These are phyloP conservation scores for Sporisorium graminicola DNA, from an alignment of 1,284 basidiomycete genomes.

Conservation along the genomic window DNA sequence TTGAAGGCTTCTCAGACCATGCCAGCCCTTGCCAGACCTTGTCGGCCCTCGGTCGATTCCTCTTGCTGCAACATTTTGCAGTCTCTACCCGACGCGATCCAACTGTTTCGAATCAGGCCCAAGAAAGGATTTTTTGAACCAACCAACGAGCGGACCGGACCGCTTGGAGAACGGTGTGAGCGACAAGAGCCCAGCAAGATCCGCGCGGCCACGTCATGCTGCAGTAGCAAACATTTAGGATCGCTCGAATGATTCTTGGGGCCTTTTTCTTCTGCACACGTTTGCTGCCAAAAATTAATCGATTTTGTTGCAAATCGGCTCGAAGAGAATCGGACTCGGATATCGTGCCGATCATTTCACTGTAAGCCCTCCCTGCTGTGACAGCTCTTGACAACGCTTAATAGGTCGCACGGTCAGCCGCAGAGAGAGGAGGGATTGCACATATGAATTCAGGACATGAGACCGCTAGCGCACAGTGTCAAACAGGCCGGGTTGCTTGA, in stretches of 20 bases:
- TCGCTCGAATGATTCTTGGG: neutral
- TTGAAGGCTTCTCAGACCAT: neutral
- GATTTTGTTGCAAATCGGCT: neutral
- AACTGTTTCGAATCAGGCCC: neutral
- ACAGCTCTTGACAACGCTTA: neutral
- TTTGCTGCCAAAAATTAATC: neutral
- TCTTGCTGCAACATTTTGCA: neutral
- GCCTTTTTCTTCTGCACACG: neutral
- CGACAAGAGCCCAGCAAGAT: neutral
- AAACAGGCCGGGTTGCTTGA: neutral
- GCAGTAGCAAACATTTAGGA: neutral
- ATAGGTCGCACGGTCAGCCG: neutral
- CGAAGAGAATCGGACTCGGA: neutral
- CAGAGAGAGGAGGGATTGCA: neutral
- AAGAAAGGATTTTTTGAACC: neutral
- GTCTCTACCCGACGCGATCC: neutral
- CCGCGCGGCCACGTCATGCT: conserved; percentile 7
- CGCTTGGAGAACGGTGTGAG: neutral
- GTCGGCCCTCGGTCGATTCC: too few species aligned
- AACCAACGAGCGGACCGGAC: neutral
- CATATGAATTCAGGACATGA: too few species aligned
- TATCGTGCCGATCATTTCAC: neutral
- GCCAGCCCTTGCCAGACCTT: too few species aligned
- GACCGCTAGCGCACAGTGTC: neutral
- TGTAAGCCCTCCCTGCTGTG: neutral